A percentile compares a stretch with the other conserved stretches of the same genome.
Evolutionary conservation across 148 eudicot genomes (phyloP).

Genomic region (Camellia lanceoleosa): DNA sequence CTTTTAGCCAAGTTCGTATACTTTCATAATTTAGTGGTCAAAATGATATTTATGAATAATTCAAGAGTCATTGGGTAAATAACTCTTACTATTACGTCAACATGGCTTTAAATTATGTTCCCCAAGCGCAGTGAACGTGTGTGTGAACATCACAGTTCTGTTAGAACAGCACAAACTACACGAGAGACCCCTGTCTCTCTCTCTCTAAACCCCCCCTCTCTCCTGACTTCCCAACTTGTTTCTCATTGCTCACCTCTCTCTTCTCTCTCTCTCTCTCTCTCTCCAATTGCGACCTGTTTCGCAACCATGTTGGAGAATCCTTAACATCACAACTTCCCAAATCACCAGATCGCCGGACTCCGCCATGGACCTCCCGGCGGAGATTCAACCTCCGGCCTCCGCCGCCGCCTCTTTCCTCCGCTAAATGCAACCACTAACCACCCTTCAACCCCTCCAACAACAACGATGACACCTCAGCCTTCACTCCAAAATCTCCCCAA

Average conservation of each 20-base stretch:
- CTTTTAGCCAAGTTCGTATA: no score
- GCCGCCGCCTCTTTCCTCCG: conserved; percentile 17
- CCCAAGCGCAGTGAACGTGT: conserved; percentile 10
- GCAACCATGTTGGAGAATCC: conserved; percentile 6
- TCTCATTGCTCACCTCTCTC: background rate
- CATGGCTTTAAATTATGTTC: background rate
- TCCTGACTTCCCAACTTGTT: background rate
- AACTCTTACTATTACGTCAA: background rate
- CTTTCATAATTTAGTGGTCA: no score
- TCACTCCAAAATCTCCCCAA: background rate
- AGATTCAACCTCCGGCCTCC: conserved; percentile 24
- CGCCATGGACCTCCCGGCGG: conserved; percentile 19
- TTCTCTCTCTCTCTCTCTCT: conserved; percentile 13
- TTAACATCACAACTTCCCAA: background rate
- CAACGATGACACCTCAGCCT: background rate
- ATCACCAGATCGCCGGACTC: conserved; percentile 12
- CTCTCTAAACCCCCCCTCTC: conserved; percentile 12
- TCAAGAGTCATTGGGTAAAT: no score
- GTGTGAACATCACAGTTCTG: background rate
- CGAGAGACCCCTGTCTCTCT: background rate
- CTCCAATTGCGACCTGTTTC: conserved; percentile 10
- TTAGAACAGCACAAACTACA: conserved; percentile 2
- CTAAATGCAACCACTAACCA: conserved; percentile 3
- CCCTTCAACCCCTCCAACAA: background rate
- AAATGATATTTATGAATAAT: no score